Evolutionary conservation across 441 rosid species (phyloP).

Genomic region (Croton laevigatus): DNA sequence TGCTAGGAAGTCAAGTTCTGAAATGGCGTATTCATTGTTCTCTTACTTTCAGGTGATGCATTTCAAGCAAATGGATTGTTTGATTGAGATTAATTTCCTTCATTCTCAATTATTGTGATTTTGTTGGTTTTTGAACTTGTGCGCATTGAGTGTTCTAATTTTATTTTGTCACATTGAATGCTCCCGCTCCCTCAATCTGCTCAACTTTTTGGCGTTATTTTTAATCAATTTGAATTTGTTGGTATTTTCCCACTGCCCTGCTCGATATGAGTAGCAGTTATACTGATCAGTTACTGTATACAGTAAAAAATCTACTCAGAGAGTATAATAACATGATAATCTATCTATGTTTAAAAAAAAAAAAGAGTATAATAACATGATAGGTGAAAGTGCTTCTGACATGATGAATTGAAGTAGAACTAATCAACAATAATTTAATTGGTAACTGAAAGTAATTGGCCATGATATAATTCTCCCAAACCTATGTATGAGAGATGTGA

Average conservation of each 20-base stretch:
- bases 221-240: too few species aligned
- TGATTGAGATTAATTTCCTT: not conserved
- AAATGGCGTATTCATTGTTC: slow-evolving; percentile 58
- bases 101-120: not conserved
- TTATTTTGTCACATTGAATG: too few species aligned
- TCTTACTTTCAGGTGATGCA: slow-evolving; percentile 48
- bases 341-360: too few species aligned
- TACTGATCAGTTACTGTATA: too few species aligned
- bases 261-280: not conserved
- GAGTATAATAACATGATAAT: not conserved
- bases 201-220: too few species aligned
- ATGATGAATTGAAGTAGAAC: not conserved
- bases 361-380: not conserved
- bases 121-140: not conserved
- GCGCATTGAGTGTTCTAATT: not conserved
- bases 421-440: not conserved
- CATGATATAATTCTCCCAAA: not conserved
- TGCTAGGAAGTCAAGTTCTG: slow-evolving; percentile 58
- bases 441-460: slow-evolving; percentile 6
- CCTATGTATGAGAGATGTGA: not conserved
- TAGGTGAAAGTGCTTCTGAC: not conserved
- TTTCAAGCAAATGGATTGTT: not conserved
- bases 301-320: too few species aligned
- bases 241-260: not conserved
- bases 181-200: too few species aligned